Conservation (phyloP, 768 basidiomycete genomes). For the Coprinellus aureogranulatus region DNA sequence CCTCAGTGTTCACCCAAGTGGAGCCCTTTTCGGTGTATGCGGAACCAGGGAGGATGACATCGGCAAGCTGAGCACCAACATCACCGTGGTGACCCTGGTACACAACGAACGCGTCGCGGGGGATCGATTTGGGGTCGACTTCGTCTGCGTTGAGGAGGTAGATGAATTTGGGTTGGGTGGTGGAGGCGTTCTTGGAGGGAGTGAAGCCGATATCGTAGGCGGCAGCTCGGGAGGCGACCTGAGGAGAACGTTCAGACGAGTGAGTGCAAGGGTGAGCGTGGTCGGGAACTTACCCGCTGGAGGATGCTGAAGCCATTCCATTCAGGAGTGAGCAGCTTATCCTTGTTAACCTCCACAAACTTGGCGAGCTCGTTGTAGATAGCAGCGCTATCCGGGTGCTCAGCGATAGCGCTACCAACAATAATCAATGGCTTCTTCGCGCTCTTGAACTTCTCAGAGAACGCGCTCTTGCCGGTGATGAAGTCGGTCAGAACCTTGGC, state of each 20-base stretch:
- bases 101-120: constrained; percentile 90
- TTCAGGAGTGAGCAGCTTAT: constrained; percentile 73
- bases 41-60: constrained; percentile 87
- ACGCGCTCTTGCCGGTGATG: constrained; percentile 71
- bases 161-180: constrained; percentile 85
- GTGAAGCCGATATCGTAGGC: constrained; percentile 95
- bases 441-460: constrained; percentile 81
- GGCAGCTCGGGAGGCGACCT: constrained; percentile 90
- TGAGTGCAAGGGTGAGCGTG: constrained; percentile 1
- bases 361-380: constrained; percentile 75
- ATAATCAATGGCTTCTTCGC: constrained; percentile 93
- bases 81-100: constrained; percentile 99
- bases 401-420: constrained; percentile 81
- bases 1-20: constrained; percentile 98
- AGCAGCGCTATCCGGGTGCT: constrained; percentile 80
- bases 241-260: constrained; percentile 8
- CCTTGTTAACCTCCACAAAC: constrained; percentile 78
- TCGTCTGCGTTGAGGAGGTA: constrained; percentile 98
- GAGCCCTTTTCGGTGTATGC: constrained; percentile 89
- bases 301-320: constrained; percentile 96
- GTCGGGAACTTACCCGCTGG: constrained; percentile 66
- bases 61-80: constrained; percentile 93
- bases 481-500: constrained; percentile 76
- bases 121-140: constrained; percentile 82
- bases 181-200: constrained; percentile 74